Conservation (phyloP, 352 stramenopile genomes). For the Phytophthora boehmeriae region DNA sequence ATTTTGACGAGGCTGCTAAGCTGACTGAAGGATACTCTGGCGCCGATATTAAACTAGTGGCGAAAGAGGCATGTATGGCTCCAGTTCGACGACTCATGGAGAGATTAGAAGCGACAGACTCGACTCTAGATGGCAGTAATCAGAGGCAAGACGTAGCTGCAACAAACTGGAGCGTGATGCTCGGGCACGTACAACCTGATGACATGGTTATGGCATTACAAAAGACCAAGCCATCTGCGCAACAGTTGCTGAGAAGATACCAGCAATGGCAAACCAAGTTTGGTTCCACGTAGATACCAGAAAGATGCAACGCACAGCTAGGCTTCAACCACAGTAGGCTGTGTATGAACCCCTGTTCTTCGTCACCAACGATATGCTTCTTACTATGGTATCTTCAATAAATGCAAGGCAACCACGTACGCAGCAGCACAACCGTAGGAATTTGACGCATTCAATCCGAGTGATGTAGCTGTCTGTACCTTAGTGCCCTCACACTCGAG, state of each 20-base stretch:
- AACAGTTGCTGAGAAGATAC: constrained; percentile 81
- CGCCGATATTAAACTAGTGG: constrained; percentile 85
- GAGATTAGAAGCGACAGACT: constrained; percentile 52
- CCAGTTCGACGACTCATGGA: constrained; percentile 76
- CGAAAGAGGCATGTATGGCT: constrained; percentile 87
- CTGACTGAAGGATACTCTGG: constrained; percentile 81
- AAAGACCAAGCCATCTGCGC: constrained; percentile 80
- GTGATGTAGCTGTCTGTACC: too few relatives aligned
- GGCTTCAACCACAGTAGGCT: too few relatives aligned
- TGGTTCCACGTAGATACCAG: constrained; percentile 52
- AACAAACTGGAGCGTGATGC: constrained; percentile 57
- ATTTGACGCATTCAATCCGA: too few relatives aligned
- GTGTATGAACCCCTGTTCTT: too few relatives aligned
- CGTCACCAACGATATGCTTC: too few relatives aligned
- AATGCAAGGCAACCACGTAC: too few relatives aligned
- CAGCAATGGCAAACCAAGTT: constrained; percentile 84
- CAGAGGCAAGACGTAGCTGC: constrained; percentile 24
- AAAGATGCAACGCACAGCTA: too few relatives aligned
- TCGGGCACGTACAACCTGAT: constrained; percentile 60
- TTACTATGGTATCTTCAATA: too few relatives aligned
- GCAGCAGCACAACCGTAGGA: too few relatives aligned
- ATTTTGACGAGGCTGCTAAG: constrained; percentile 54
- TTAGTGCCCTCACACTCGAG: too few relatives aligned
- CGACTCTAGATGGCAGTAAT: constrained; percentile 18
- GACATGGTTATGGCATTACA: constrained; percentile 67